These are phyloP conservation scores for Ceratocystis cacaofunesta DNA, from an alignment of 2,329 filamentous ascomycete genomes.

Conservation along the genomic window DNA sequence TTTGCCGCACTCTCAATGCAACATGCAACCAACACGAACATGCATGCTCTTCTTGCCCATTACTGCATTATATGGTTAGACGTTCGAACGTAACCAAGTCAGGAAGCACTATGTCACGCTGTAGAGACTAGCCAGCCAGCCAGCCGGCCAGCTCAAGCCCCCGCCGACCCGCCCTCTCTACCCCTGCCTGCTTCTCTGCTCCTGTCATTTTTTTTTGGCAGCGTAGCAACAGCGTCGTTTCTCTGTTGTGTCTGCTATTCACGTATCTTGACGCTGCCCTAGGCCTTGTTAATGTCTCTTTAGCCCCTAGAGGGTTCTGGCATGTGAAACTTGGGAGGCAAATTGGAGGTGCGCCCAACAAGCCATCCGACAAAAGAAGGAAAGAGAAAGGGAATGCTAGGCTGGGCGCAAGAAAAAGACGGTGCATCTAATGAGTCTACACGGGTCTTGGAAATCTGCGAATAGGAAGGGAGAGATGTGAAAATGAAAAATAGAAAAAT, in stretches of 20 bases:
- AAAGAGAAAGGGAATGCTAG: background rate
- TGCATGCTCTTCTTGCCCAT: background rate
- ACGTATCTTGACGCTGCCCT: no score
- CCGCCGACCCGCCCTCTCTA: background rate
- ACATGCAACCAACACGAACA: background rate
- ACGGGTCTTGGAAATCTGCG: no score
- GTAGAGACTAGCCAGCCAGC: background rate
- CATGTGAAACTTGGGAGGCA: conserved; percentile 3
- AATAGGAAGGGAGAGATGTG: no score
- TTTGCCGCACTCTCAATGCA: background rate
- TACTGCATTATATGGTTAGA: background rate
- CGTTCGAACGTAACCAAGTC: background rate
- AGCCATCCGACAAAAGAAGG: background rate
- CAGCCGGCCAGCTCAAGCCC: background rate
- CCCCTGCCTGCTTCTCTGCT: background rate
- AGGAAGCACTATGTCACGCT: background rate
- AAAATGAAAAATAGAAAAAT: background rate
- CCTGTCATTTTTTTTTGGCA: background rate
- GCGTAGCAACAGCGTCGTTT: background rate
- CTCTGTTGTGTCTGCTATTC: no score
- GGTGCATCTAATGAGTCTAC: no score
- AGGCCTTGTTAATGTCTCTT: background rate
- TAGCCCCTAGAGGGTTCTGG: background rate
- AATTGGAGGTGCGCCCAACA: background rate
- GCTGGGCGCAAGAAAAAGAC: no score